A percentile compares a stretch with the other conserved stretches of the same genome.
Conservation (phyloP, 1,284 basidiomycete genomes). For the Amylostereum areolatum region DNA sequence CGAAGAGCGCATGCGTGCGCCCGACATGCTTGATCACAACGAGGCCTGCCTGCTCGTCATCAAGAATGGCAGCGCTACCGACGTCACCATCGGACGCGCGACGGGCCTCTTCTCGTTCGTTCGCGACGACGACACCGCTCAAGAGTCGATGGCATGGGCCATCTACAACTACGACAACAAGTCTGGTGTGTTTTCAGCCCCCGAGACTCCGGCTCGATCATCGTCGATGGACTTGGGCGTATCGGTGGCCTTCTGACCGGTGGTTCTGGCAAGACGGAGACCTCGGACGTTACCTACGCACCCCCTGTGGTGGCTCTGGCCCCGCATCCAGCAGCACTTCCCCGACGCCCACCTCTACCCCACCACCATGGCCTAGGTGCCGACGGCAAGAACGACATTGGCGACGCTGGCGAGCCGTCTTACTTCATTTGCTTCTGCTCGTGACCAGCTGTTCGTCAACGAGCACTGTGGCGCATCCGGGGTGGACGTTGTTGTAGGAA, state of each 20-base stretch:
- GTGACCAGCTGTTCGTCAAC: no score
- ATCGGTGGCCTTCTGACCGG: slow-evolving; percentile 27
- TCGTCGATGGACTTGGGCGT: slow-evolving; percentile 22
- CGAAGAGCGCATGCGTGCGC: slow-evolving; percentile 21
- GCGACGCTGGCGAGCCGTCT: not conserved
- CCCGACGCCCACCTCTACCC: slow-evolving; percentile 12
- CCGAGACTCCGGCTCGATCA: slow-evolving; percentile 28
- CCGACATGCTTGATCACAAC: slow-evolving; percentile 20
- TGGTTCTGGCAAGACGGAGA: slow-evolving; percentile 18
- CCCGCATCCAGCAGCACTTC: slow-evolving; percentile 20
- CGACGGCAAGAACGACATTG: slow-evolving; percentile 5
- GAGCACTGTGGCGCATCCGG: no score
- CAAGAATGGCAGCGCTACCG: slow-evolving; percentile 26
- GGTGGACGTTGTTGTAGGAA: no score
- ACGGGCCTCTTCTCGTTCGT: slow-evolving; percentile 18
- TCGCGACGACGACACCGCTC: slow-evolving; percentile 16
- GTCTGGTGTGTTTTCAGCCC: slow-evolving; percentile 23
- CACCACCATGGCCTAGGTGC: slow-evolving; percentile 6
- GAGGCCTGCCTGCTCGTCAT: slow-evolving; percentile 24
- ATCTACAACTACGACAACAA: slow-evolving; percentile 19
- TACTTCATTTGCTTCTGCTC: not conserved
- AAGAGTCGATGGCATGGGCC: slow-evolving; percentile 26
- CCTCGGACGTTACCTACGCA: slow-evolving; percentile 23
- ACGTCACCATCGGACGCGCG: slow-evolving; percentile 21
- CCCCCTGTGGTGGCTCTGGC: slow-evolving; percentile 22